A percentile compares a stretch with the other conserved stretches of the same genome.
Evolutionary conservation across 2,329 filamentous ascomycete species (phyloP).

Genomic region (Botrytis porri): DNA sequence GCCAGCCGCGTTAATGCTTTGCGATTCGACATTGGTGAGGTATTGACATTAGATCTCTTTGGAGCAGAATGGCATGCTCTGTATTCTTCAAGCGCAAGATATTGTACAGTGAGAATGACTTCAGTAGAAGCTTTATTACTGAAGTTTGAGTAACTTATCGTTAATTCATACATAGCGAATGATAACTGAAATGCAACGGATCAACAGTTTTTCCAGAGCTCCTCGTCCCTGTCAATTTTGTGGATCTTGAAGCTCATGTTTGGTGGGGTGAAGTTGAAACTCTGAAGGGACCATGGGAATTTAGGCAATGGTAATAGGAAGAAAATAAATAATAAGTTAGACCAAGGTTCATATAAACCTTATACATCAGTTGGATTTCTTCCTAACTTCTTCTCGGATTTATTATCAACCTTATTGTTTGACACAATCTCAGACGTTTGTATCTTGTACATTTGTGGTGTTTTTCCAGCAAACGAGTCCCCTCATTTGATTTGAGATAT

Average conservation of each 20-base stretch:
- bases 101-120: not conserved
- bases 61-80: constrained; percentile 1
- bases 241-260: not conserved
- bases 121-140: not conserved
- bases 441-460: not conserved
- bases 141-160: not conserved
- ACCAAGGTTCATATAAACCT: constrained; percentile 8
- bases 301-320: not conserved
- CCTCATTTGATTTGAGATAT: not conserved
- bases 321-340: not conserved
- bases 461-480: not conserved
- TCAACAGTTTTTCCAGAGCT: constrained; percentile 13
- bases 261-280: constrained; percentile 9
- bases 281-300: not conserved
- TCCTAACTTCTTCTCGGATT: not conserved
- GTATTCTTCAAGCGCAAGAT: not conserved
- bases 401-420: not conserved
- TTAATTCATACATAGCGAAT: not conserved
- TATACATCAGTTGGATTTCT: not conserved
- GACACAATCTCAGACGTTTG: not conserved
- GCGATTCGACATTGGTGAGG: constrained; percentile 20
- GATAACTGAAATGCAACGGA: not conserved
- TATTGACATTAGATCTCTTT: not conserved
- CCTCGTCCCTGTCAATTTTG: not conserved
- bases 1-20: constrained; percentile 2